Evolutionary conservation across 768 basidiomycete genomes (phyloP), one percentile per base, ranked within the genome.

Genomic region (Aureoboletus auriporus): DNA sequence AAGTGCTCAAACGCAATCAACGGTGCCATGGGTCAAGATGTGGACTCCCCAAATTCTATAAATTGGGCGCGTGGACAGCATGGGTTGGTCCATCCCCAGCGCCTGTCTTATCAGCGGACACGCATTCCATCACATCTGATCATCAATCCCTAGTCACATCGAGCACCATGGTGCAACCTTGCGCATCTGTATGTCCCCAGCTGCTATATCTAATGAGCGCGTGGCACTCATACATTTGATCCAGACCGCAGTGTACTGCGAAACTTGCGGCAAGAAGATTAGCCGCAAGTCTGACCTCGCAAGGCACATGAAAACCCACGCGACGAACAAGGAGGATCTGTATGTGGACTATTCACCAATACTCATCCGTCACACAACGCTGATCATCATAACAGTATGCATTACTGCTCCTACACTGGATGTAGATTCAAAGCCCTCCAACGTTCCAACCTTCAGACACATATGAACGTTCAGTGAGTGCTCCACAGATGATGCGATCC

Each of bases 401-500:
- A 51, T 16, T 8, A 13, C 5, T 69, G 68, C 20, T 50, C 59
- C 5, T 41, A 54, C 10, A 14, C 11, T 11, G 8, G 14, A 23
- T 69, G 69, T 29, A 9, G 12, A 0, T 59, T 55, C 42, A 53
- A 35, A 6, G 49, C 68, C 0, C 53, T 66, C 1, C 69, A 69
- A 14, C 45, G 39, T 4, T 63, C 61, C 0, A 69, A 68, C 27
- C 16, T 70, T 1, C 14, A 31, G 0, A 63, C 58, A 0, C 69
- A 70, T 23, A 10, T 59, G 13, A 63, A 62, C 7, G 59, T 43
- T 2, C 69, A 70, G 68, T 69, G 42, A 50, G 68, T 65, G 20
- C 30, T 1, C 23, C 16, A 42, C 29, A 8, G 17, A 38, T 35
- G 12, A n/a, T 11, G 13, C 0, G 23, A 26, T 13, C 14, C 6